phyloP scores from a whole-genome alignment of 495 filamentous ascomycete genomes.

The Massariosphaeria phaeospora region DNA sequence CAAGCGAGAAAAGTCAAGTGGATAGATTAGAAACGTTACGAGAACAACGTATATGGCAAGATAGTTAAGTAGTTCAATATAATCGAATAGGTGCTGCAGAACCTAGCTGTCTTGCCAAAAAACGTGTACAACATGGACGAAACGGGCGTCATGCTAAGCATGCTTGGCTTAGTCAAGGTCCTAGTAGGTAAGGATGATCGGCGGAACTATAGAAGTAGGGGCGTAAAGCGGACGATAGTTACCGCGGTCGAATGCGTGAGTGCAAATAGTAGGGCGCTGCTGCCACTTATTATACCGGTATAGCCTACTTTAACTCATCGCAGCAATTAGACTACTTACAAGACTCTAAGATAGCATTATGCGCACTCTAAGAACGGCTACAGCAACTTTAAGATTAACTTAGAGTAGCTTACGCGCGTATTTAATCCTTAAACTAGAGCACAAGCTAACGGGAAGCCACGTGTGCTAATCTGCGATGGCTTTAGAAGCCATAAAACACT shows the following conservation, averaged over 20 bases:
- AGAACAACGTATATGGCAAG: neutral
- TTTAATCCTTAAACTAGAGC: slow-evolving; percentile 3
- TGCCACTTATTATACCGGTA: neutral
- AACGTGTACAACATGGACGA: neutral
- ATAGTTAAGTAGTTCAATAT: neutral
- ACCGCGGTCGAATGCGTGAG: neutral
- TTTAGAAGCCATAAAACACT: neutral
- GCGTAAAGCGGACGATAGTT: neutral
- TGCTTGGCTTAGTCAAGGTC: neutral
- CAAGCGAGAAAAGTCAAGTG: neutral
- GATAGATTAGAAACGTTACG: neutral
- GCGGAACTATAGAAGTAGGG: neutral
- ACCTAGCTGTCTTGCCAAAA: neutral
- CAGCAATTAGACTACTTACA: neutral
- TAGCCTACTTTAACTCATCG: neutral
- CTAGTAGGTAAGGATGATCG: neutral
- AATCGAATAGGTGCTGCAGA: neutral
- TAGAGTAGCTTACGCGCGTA: slow-evolving; percentile 2
- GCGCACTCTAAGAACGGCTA: neutral
- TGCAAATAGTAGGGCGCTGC: neutral
- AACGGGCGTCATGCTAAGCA: neutral
- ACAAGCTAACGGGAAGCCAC: neutral
- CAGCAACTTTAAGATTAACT: slow-evolving; percentile 2
- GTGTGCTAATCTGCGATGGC: neutral
- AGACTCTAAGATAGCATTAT: neutral